Percentiles rank a stretch among this genome's conserved stretches.
Conservation (phyloP, 805 yeast species). For the Wickerhamiella alocasiicola region DNA sequence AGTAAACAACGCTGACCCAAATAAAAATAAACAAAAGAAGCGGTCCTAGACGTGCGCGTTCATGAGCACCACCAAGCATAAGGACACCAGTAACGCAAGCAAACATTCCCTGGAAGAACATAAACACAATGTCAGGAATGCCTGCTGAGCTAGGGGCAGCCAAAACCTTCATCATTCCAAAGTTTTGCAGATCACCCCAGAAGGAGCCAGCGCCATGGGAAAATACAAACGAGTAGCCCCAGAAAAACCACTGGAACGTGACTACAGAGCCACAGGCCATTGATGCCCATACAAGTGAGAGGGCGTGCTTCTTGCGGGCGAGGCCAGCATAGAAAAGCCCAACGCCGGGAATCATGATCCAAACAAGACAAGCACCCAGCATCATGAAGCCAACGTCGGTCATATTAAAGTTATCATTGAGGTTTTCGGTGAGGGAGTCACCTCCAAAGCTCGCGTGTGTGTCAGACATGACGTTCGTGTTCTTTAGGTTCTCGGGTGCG, state of each 20-base stretch:
- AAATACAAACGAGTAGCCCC: conserved; percentile 92
- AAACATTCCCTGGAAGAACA: conserved; percentile 93
- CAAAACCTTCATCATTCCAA: conserved; percentile 66
- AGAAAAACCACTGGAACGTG: conserved; percentile 92
- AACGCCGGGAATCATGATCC: conserved; percentile 95
- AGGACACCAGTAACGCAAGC: conserved; percentile 86
- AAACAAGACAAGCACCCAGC: conserved; percentile 65
- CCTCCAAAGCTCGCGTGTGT: conserved; percentile 50
- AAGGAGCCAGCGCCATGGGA: conserved; percentile 56
- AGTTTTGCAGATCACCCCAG: conserved; percentile 71
- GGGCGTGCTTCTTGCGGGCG: conserved; percentile 90
- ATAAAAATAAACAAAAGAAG: conserved; percentile 89
- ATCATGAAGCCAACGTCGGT: conserved; percentile 84
- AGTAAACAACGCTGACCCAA: conserved; percentile 92
- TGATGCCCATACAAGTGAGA: conserved; percentile 87
- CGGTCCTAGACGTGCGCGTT: conserved; percentile 91
- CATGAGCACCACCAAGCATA: conserved; percentile 97
- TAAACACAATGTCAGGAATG: conserved; percentile 84
- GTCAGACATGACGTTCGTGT: conserved; percentile 4
- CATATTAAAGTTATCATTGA: conserved; percentile 45
- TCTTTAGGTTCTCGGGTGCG: too few species aligned
- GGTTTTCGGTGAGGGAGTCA: conserved; percentile 56
- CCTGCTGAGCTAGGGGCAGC: conserved; percentile 65
- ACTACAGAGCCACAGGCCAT: conserved; percentile 76
- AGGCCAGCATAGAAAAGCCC: conserved; percentile 89